Conservation (phyloP, 345 rosid species). For the Hirschfeldia incana region DNA sequence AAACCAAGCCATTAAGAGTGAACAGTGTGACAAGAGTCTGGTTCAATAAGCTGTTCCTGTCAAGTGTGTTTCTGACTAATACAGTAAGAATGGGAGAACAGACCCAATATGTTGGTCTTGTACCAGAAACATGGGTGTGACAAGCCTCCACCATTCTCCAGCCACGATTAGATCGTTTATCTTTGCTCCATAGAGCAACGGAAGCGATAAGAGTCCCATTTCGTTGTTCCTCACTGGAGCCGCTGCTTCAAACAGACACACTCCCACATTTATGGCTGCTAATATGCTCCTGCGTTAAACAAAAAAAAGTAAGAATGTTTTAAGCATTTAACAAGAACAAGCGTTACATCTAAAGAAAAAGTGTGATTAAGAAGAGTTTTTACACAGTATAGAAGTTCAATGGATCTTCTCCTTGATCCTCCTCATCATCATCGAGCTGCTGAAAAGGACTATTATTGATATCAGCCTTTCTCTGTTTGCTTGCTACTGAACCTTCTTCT, state of each 20-base stretch:
- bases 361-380: background rate
- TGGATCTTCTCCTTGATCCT: conserved; percentile 45
- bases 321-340: background rate
- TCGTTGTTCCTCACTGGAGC: conserved; percentile 68
- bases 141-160: conserved; percentile 98
- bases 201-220: conserved; percentile 66
- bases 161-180: conserved; percentile 75
- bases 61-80: conserved; percentile 2
- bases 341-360: background rate
- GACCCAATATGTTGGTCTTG: conserved; percentile 84
- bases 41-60: background rate
- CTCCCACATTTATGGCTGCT: conserved; percentile 77
- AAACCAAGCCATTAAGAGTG: conserved; percentile 12
- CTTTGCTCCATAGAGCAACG: conserved; percentile 81
- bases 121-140: conserved; percentile 99
- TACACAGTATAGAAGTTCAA: conserved; percentile 73
- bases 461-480: conserved; percentile 25
- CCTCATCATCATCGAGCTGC: conserved; percentile 31
- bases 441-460: conserved; percentile 6
- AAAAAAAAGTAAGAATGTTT: background rate
- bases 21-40: background rate
- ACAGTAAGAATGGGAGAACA: conserved; percentile 59
- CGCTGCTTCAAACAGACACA: conserved; percentile 78
- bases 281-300: conserved; percentile 52
- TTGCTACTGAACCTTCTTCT: conserved; percentile 35